Base-by-base conservation (phyloP, 2,329 filamentous ascomycete genomes). In the Fusarium scirpi region DNA sequence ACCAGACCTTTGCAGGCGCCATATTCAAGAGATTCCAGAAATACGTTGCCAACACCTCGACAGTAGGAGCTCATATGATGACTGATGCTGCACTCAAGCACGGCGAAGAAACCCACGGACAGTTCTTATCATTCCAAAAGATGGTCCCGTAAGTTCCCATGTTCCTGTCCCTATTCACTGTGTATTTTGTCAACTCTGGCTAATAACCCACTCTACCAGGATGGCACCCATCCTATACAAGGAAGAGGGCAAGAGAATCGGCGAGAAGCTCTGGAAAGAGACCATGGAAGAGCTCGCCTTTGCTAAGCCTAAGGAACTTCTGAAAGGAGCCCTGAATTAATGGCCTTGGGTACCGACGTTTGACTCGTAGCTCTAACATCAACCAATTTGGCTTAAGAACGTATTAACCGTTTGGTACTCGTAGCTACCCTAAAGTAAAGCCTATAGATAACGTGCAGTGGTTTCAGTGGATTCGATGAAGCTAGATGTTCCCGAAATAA, bases 61-160 rank as follows among this genome's bases (percentile, higher is more conserved):
- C n/a, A 13, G 13, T 20, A 16, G 45, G 45, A 8, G 45, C 45
- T 7, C 27, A 27, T 8, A 48, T 48, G 27, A 48, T 48, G 22
- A 30, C 65, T n/a, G 54, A 76, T 40, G 73, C 74, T 3, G 65
- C 53, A 2, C 20, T 71, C 2, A 62, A 74, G 1, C 61, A 40
- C 4, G 73, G 66, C 0, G 12, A 54, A 0, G 72, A 44, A 4
- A 44, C 38, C 6, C 51, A 54, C 10, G 51, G 51, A 5, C 38
- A 43, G 25, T 54, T 54, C 6, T 24, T 54, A 20, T 48, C 45
- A 7, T 48, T 48, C n/a, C 45, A 48, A 27, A 48, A 22, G 27
- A 5, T 48, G 16, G 45, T 48, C 4, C 46, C 46, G 46, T 48
- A 22, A 30, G 45, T 47, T 11, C 10, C 15, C 25, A 3, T 8